Percentiles rank a stretch among this genome's conserved stretches.
These are phyloP conservation scores for Trametes sanguinea DNA, from an alignment of 768 basidiomycete genomes.

Conservation along the genomic window DNA sequence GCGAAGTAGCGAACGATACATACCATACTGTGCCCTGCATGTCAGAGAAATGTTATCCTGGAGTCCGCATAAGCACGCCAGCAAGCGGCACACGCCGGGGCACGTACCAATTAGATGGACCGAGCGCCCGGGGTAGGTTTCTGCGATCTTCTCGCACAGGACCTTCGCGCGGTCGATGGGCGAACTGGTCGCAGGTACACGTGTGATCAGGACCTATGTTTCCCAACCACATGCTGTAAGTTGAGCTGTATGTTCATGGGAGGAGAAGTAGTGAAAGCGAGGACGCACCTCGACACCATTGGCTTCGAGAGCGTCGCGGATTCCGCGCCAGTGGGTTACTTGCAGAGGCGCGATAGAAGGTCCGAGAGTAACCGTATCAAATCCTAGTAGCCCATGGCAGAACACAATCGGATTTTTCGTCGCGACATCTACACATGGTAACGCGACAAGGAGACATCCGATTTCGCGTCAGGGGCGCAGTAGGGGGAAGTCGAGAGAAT, in stretches of 20 bases:
- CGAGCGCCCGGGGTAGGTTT: conserved; percentile 76
- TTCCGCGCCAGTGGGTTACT: conserved; percentile 96
- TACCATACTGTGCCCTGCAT: conserved; percentile 76
- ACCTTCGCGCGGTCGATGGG: conserved; percentile 88
- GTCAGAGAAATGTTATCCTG: conserved; percentile 13
- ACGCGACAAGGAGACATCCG: neutral
- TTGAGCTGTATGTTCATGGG: neutral
- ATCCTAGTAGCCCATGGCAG: conserved; percentile 92
- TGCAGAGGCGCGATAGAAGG: conserved; percentile 76
- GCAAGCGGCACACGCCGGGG: conserved; percentile 14
- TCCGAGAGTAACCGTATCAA: conserved; percentile 82
- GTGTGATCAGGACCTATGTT: conserved; percentile 74
- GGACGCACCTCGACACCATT: conserved; percentile 66
- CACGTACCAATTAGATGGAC: conserved; percentile 83
- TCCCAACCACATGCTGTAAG: neutral
- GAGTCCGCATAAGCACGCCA: conserved; percentile 32
- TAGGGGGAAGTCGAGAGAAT: neutral
- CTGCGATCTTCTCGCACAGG: conserved; percentile 78
- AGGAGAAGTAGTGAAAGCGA: neutral
- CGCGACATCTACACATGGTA: conserved; percentile 56
- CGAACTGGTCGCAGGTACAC: conserved; percentile 90
- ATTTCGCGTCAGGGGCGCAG: neutral
- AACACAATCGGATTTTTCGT: conserved; percentile 89
- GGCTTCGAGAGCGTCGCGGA: conserved; percentile 87
- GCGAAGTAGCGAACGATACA: conserved; percentile 12